Evolutionary conservation across 352 stramenopile genomes (phyloP).

Genomic region (Plasmopara viticola): DNA sequence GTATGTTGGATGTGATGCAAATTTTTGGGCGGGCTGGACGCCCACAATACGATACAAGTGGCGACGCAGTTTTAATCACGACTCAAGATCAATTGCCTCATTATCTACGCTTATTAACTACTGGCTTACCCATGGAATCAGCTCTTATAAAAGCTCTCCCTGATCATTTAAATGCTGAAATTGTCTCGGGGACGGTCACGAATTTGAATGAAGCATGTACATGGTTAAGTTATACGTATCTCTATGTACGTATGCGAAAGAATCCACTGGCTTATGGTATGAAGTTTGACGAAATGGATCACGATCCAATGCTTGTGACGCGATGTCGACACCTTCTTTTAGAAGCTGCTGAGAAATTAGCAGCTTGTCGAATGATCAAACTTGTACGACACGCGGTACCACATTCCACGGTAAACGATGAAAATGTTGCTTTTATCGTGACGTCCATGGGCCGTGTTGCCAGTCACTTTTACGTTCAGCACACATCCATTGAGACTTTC

Average conservation of each 20-base stretch:
- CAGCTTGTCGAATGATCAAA: constrained; percentile 78
- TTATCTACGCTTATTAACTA: constrained; percentile 95
- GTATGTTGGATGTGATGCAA: constrained; percentile 99
- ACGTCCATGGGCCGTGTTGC: constrained; percentile 96
- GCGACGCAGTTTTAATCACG: constrained; percentile 98
- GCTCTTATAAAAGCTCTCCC: constrained; percentile 97
- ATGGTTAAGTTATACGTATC: constrained; percentile 98
- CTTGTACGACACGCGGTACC: constrained; percentile 49
- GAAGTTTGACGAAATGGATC: constrained; percentile 86
- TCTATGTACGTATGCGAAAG: constrained; percentile 98
- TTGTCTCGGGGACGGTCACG: constrained; percentile 97
- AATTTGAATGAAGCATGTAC: constrained; percentile 94
- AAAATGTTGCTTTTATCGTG: constrained; percentile 82
- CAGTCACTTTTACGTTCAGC: constrained; percentile 99
- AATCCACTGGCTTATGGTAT: constrained; percentile 98
- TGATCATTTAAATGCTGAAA: constrained; percentile 99
- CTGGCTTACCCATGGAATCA: constrained; percentile 96
- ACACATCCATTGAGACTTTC: constrained; percentile 97
- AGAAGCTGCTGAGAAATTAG: constrained; percentile 70
- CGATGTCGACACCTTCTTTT: constrained; percentile 63
- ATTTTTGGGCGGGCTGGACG: constrained; percentile 98
- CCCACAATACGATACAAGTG: constrained; percentile 98
- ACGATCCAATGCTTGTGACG: constrained; percentile 84
- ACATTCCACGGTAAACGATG: constrained; percentile 26
- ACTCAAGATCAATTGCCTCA: constrained; percentile 89